Evolutionary conservation across 257 asterid species (phyloP).

Genomic region (Forsythia suspensa): DNA sequence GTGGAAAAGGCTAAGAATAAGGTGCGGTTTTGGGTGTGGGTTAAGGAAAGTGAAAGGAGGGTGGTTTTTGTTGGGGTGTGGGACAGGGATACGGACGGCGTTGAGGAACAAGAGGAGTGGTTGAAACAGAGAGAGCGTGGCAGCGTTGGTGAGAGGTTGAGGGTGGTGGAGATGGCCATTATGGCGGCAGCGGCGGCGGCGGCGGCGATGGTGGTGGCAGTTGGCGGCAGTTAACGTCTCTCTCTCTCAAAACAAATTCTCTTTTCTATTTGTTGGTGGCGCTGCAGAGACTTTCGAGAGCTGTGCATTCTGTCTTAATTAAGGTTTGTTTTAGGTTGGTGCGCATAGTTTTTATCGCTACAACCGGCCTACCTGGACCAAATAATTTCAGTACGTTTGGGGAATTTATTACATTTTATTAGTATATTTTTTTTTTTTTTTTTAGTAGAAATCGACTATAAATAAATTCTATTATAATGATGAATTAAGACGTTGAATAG

Average conservation of each 20-base stretch:
- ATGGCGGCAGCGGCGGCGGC: constrained; percentile 15
- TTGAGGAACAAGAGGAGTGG: constrained; percentile 22
- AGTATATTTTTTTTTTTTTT: too few relatives aligned
- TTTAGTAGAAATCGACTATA: too few relatives aligned
- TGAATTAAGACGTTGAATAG: too few relatives aligned
- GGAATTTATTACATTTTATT: too few relatives aligned
- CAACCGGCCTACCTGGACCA: not conserved
- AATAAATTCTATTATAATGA: too few relatives aligned
- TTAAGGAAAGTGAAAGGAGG: constrained; percentile 18
- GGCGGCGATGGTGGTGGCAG: not conserved
- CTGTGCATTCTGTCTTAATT: not conserved
- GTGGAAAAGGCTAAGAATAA: constrained; percentile 31
- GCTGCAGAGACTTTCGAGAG: not conserved
- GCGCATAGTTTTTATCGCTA: not conserved
- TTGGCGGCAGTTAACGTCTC: not conserved
- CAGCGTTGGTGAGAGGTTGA: constrained; percentile 23
- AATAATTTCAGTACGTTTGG: not conserved
- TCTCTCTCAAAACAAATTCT: not conserved
- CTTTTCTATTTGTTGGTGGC: not conserved
- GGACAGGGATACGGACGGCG: constrained; percentile 15
- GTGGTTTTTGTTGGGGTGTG: constrained; percentile 16
- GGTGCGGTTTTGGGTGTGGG: constrained; percentile 17
- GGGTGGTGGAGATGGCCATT: constrained; percentile 41
- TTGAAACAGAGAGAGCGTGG: constrained; percentile 27
- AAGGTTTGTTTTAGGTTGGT: not conserved